phyloP scores from a whole-genome alignment of 2,329 filamentous ascomycete species.

The Aureobasidium sp. region DNA sequence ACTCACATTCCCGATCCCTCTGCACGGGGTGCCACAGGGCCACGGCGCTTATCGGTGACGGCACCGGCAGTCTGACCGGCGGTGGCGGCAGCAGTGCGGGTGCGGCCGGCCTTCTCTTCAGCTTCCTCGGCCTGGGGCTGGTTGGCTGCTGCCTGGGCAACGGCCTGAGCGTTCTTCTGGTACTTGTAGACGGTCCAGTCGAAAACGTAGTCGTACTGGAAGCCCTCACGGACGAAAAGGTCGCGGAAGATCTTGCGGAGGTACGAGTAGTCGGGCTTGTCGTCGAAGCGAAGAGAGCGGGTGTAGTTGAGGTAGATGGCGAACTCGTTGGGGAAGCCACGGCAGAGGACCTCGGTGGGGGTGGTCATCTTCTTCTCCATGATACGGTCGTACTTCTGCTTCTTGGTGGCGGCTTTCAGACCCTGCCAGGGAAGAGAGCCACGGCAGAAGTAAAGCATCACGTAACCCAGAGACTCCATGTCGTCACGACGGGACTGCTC shows the following conservation, averaged over 20 bases:
- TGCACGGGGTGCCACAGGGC: slow-evolving; percentile 69
- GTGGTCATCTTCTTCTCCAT: slow-evolving; percentile 99
- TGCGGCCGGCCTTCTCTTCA: slow-evolving; percentile 67
- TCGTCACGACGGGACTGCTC: slow-evolving; percentile 98
- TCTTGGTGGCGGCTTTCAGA: slow-evolving; percentile 96
- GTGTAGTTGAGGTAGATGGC: slow-evolving; percentile 99
- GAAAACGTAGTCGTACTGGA: slow-evolving; percentile 99
- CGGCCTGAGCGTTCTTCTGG: slow-evolving; percentile 97
- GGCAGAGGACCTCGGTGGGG: slow-evolving; percentile 95
- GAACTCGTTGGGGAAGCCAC: slow-evolving; percentile 98
- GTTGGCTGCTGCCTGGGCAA: slow-evolving; percentile 70
- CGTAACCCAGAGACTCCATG: slow-evolving; percentile 98
- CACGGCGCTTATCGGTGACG: slow-evolving; percentile 59
- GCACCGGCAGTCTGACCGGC: slow-evolving; percentile 53
- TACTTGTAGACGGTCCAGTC: slow-evolving; percentile 99
- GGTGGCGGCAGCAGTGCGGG: slow-evolving; percentile 49
- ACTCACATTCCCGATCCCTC: slow-evolving; percentile 98
- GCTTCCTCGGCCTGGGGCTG: slow-evolving; percentile 60
- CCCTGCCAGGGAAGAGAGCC: slow-evolving; percentile 98
- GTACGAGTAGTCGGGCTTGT: slow-evolving; percentile 99
- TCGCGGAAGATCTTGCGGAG: slow-evolving; percentile 99
- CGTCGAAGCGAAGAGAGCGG: slow-evolving; percentile 94
- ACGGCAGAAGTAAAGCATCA: slow-evolving; percentile 99
- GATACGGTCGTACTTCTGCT: slow-evolving; percentile 99
- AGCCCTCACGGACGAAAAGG: slow-evolving; percentile 95